These are phyloP conservation scores for Zizania latifolia DNA, from an alignment of 176 grass and related monocot species.

Conservation along the genomic window DNA sequence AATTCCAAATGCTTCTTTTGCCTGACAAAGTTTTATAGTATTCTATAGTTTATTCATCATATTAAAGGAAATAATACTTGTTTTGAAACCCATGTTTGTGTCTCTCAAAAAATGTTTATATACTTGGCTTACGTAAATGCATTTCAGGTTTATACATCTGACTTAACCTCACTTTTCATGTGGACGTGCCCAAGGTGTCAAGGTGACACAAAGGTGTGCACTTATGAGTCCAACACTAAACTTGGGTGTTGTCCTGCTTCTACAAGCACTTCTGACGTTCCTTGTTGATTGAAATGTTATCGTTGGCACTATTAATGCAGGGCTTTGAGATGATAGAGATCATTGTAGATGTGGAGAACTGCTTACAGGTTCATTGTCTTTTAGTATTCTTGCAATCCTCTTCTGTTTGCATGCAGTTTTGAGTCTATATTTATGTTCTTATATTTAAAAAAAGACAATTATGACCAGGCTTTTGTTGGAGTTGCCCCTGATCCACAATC, in stretches of 20 bases:
- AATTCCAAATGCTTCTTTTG: background rate
- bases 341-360: constrained; percentile 83
- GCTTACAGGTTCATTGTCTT: constrained; percentile 63
- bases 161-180: constrained; percentile 64
- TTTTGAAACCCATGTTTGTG: background rate
- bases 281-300: background rate
- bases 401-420: constrained; percentile 12
- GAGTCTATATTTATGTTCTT: background rate
- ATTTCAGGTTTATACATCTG: constrained; percentile 82
- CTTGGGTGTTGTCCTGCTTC: background rate
- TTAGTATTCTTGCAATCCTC: background rate
- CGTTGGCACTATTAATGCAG: constrained; percentile 31
- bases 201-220: constrained; percentile 64
- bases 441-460: background rate
- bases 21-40: background rate
- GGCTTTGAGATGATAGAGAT: constrained; percentile 86
- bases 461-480: constrained; percentile 81
- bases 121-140: constrained; percentile 3
- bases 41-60: background rate
- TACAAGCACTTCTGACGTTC: background rate
- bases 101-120: background rate
- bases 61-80: background rate
- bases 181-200: constrained; percentile 82
- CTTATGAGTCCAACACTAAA: background rate
- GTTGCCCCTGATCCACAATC: constrained; percentile 57